A percentile compares a stretch with the other conserved stretches of the same genome.
phyloP scores from a whole-genome alignment of 2,329 filamentous ascomycete species.

The Orbilia javanica region DNA sequence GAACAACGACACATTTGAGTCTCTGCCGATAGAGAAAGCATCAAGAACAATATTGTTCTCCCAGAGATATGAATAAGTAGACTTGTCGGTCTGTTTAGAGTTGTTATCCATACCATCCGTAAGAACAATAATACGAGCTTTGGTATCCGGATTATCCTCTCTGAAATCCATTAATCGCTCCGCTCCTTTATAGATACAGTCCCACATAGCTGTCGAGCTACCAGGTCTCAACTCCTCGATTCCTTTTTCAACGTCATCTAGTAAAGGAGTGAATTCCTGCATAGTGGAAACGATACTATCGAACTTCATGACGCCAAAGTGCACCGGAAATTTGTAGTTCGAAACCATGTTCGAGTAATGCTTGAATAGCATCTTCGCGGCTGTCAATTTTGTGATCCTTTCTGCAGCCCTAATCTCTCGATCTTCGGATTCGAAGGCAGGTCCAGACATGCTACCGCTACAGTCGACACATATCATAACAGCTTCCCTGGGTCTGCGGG shows the following conservation, averaged over 20 bases:
- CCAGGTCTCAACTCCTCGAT: slow-evolving; percentile 37
- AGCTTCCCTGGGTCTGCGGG: slow-evolving; percentile 50
- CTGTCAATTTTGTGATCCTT: slow-evolving; percentile 39
- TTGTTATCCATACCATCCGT: slow-evolving; percentile 53
- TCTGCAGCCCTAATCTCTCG: slow-evolving; percentile 27
- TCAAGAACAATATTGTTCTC: slow-evolving; percentile 54
- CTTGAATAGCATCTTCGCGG: slow-evolving; percentile 53
- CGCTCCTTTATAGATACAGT: slow-evolving; percentile 55
- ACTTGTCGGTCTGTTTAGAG: slow-evolving; percentile 48
- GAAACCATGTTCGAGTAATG: slow-evolving; percentile 39
- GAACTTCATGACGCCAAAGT: slow-evolving; percentile 56
- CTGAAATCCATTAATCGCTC: slow-evolving; percentile 49
- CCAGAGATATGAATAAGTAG: slow-evolving; percentile 50
- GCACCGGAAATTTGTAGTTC: slow-evolving; percentile 54
- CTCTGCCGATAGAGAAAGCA: slow-evolving; percentile 44
- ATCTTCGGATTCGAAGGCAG: slow-evolving; percentile 42
- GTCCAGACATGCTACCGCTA: slow-evolving; percentile 52
- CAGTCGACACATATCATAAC: slow-evolving; percentile 58
- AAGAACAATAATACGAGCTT: slow-evolving; percentile 54
- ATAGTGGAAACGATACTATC: slow-evolving; percentile 35
- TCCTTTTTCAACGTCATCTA: slow-evolving; percentile 43
- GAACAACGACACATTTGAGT: slow-evolving; percentile 41
- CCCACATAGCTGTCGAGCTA: slow-evolving; percentile 55
- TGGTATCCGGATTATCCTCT: slow-evolving; percentile 54
- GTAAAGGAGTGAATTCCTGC: slow-evolving; percentile 43